phyloP scores from a whole-genome alignment of 2,329 filamentous ascomycete genomes.

The Calycina herbarum region DNA sequence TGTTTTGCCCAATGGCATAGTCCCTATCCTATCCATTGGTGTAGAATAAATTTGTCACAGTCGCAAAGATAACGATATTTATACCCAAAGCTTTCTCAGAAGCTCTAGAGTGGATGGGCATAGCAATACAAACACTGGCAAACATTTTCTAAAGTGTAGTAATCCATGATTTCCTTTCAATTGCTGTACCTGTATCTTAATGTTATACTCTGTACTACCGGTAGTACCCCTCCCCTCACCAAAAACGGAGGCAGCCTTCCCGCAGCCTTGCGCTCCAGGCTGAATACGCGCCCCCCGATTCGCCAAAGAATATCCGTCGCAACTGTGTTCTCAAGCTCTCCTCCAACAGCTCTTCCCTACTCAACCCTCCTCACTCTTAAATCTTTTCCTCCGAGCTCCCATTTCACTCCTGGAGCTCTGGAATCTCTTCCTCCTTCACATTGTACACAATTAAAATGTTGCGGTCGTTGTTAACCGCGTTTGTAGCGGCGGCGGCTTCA shows the following conservation, averaged over 20 bases:
- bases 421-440: constrained; percentile 18
- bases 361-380: constrained; percentile 6
- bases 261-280: constrained; percentile 34
- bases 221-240: background rate
- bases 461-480: constrained; percentile 18
- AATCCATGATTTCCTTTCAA: background rate
- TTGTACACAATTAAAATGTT: constrained; percentile 28
- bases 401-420: constrained; percentile 27
- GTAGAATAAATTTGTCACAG: background rate
- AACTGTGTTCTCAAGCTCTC: constrained; percentile 33
- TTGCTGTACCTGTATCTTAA: background rate
- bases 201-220: background rate
- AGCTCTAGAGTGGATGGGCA: background rate
- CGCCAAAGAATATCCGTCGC: constrained; percentile 22
- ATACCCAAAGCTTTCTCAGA: constrained; percentile 2
- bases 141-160: background rate
- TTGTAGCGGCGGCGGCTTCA: constrained; percentile 17
- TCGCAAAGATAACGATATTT: background rate
- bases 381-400: constrained; percentile 20
- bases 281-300: constrained; percentile 23
- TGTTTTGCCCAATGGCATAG: no score
- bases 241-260: constrained; percentile 21
- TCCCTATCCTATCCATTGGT: background rate
- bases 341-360: background rate
- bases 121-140: background rate